Evolutionary conservation across 441 rosid species (phyloP).

Genomic region (Populus hybrid): DNA sequence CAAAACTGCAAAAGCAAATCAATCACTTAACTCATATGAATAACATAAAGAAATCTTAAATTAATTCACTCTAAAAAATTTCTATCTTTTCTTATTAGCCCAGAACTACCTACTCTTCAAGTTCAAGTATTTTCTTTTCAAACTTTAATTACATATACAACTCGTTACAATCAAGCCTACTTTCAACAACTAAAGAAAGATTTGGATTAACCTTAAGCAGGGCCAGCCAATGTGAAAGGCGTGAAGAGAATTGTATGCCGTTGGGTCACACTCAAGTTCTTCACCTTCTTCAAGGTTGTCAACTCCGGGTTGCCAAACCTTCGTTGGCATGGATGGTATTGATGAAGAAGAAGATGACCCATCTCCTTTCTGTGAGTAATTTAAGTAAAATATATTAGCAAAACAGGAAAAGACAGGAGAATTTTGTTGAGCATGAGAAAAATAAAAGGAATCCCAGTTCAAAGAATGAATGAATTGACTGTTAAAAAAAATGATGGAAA

Average conservation of each 20-base stretch:
- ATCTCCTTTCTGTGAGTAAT: conserved; percentile 55
- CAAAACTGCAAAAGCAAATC: conserved; percentile 58
- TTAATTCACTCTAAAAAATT: background rate
- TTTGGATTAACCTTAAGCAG: conserved; percentile 58
- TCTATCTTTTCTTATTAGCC: background rate
- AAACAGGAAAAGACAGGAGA: background rate
- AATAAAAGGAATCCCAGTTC: background rate
- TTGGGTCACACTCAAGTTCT: conserved; percentile 92
- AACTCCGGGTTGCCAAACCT: conserved; percentile 98
- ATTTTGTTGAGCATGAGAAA: background rate
- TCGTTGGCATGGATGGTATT: conserved; percentile 56
- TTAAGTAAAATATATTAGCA: background rate
- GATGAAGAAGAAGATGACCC: conserved; percentile 63
- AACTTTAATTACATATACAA: background rate
- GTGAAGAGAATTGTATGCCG: conserved; percentile 86
- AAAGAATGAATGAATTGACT: background rate
- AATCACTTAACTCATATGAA: background rate
- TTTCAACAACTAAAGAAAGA: background rate
- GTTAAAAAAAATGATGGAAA: background rate
- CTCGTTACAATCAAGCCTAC: background rate
- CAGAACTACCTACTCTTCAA: background rate
- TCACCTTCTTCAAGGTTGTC: conserved; percentile 95
- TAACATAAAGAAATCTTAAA: background rate
- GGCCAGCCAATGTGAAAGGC: conserved; percentile 97
- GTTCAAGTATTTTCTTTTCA: background rate